These are phyloP conservation scores for Brassica cretica DNA, from an alignment of 345 rosid species.

Conservation along the genomic window DNA sequence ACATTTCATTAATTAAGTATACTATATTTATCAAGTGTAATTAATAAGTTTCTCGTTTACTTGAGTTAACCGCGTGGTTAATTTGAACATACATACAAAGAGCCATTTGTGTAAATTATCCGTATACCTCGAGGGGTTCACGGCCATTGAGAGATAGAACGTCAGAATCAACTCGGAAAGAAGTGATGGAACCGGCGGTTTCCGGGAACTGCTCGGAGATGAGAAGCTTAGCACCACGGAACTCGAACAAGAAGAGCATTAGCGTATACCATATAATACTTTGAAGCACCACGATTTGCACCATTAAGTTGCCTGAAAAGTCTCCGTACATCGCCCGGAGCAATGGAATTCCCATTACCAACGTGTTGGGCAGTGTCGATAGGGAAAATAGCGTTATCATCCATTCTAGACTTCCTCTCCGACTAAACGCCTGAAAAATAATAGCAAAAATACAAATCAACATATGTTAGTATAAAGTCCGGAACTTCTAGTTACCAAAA, in stretches of 20 bases:
- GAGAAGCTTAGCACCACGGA: constrained; percentile 71
- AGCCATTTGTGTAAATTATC: background rate
- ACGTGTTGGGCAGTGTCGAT: constrained; percentile 80
- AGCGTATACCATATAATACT: constrained; percentile 84
- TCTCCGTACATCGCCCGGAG: constrained; percentile 87
- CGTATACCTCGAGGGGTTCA: constrained; percentile 50
- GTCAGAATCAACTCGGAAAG: constrained; percentile 75
- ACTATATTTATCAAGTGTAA: background rate
- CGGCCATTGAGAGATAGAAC: constrained; percentile 80
- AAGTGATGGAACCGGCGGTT: constrained; percentile 74
- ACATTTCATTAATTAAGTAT: background rate
- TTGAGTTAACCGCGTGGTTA: background rate
- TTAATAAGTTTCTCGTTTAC: background rate
- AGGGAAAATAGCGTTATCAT: constrained; percentile 79
- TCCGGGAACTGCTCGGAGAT: constrained; percentile 84
- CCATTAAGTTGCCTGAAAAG: constrained; percentile 71
- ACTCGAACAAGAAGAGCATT: constrained; percentile 80
- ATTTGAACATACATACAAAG: background rate
- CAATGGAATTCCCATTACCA: constrained; percentile 85
- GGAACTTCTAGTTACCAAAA: background rate
- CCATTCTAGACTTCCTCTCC: constrained; percentile 66
- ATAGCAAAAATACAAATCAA: background rate
- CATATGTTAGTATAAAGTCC: background rate
- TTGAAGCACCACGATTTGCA: constrained; percentile 80
- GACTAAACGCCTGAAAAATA: constrained; percentile 43